Conservation (phyloP, 139 green algal species). For the Asterochloris sp. region DNA sequence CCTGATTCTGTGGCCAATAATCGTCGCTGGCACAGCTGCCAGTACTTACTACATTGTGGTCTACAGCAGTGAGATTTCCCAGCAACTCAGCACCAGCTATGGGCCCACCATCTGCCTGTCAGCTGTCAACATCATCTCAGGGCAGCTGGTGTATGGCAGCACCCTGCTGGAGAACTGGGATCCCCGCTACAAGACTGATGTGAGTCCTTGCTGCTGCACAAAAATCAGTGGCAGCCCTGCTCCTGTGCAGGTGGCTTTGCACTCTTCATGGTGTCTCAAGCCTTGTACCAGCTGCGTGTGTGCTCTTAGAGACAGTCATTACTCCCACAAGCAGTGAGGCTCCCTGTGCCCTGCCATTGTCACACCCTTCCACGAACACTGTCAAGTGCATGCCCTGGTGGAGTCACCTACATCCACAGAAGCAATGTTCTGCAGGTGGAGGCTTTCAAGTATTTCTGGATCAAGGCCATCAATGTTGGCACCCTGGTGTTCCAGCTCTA, state of each 20-base stretch:
- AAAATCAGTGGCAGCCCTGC: no score
- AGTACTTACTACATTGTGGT: constrained; percentile 25
- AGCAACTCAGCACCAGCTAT: constrained; percentile 26
- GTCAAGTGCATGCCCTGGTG: no score
- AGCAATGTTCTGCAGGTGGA: constrained; percentile 19
- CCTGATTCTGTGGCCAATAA: constrained; percentile 31
- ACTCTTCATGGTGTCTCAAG: no score
- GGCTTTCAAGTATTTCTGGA: constrained; percentile 33
- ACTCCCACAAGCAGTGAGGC: no score
- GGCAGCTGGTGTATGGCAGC: constrained; percentile 8
- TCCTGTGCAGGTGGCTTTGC: no score
- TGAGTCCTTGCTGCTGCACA: not conserved
- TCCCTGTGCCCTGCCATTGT: no score
- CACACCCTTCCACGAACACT: no score
- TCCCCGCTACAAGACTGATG: constrained; percentile 16
- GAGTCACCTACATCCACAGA: no score
- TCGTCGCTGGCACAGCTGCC: constrained; percentile 18
- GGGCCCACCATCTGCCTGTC: constrained; percentile 29
- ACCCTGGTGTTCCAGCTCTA: constrained; percentile 34
- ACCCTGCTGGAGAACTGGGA: constrained; percentile 32
- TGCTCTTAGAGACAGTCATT: no score
- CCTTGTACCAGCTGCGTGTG: no score
- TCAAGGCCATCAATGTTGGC: constrained; percentile 35
- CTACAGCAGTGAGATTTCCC: constrained; percentile 23
- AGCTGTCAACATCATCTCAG: constrained; percentile 20